These are phyloP conservation scores for Hibiscus mutabilis DNA, from an alignment of 345 rosid genomes.

Conservation along the genomic window DNA sequence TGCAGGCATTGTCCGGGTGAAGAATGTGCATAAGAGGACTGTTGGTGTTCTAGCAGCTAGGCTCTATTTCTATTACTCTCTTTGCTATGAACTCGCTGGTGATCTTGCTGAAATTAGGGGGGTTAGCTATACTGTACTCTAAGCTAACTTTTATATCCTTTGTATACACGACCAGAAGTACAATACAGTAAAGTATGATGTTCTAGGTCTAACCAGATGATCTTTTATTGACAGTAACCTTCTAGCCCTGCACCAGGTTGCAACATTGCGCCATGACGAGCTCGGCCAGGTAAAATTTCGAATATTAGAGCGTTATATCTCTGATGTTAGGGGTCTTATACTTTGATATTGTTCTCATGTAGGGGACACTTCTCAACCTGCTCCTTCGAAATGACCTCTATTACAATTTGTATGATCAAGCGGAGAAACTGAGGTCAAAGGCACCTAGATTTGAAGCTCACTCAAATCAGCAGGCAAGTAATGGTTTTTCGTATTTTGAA, in stretches of 20 bases:
- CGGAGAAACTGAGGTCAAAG: slow-evolving; percentile 54
- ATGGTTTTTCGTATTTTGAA: neutral
- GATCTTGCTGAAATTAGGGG: slow-evolving; percentile 52
- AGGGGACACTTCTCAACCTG: slow-evolving; percentile 56
- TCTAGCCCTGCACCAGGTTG: slow-evolving; percentile 45
- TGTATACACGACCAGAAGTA: neutral
- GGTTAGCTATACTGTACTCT: slow-evolving; percentile 24
- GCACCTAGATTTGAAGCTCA: slow-evolving; percentile 49
- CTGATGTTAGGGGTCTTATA: neutral
- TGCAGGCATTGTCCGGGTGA: slow-evolving; percentile 36
- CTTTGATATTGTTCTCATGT: slow-evolving; percentile 8
- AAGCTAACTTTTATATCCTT: neutral
- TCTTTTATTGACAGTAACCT: slow-evolving; percentile 32
- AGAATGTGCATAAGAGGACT: slow-evolving; percentile 43
- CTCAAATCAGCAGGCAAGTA: slow-evolving; percentile 12
- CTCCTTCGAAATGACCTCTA: slow-evolving; percentile 53
- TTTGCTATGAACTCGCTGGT: slow-evolving; percentile 49
- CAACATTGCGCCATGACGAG: slow-evolving; percentile 55
- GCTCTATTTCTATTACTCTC: slow-evolving; percentile 48
- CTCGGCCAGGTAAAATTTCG: slow-evolving; percentile 42
- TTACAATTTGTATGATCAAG: slow-evolving; percentile 54
- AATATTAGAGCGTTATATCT: neutral
- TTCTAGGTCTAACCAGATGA: slow-evolving; percentile 11
- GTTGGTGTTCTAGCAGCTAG: slow-evolving; percentile 51
- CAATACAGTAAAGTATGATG: neutral